Evolutionary conservation across 768 basidiomycete species (phyloP), one percentile per base, ranked within the genome.

Genomic region (Pleurotus eryngii): DNA sequence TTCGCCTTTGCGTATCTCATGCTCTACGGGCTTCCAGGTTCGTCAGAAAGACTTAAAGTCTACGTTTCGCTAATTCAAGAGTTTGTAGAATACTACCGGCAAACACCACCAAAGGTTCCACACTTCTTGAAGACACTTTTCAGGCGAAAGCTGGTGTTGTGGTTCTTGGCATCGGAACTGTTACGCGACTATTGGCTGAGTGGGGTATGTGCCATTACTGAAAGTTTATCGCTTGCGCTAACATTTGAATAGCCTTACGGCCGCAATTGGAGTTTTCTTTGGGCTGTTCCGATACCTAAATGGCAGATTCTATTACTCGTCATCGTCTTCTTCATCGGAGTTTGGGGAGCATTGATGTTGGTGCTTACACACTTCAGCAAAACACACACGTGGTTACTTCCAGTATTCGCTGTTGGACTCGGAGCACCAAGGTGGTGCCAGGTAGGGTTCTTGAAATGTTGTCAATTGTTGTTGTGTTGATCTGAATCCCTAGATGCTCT

Each of bases 391-490:
- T 97, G 95, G 95, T 76, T 97, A 17, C 75, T 97, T 40, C 92
- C 95, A 46, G 92, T 97, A 6, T 97, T 97, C 66, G 95, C 95
- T 5, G 93, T 97, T 49, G 95, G 95, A 65, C 81, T 97, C 55
- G 95, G 95, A 45, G 92, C 92, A 26, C 95, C 95, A 9, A 74
- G 92, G 65, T 97, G 95, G 95, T 96, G 95, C 77, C 95, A 96
- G 77, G 86, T 86, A 68, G 48, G 68, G 63, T 49, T 24, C n/a
- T 22, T 49, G 30, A 35, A 11, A 35, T 35, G 11, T 4, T 9
- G 11, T 9, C 30, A 35, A 35, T 8, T 3, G 30, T 35, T 35
- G 30, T 11, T 35, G 5, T 40, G 4, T 18, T 67, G 51, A 60
- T 27, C 45, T 6, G 38, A 42, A 54, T 53, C 18, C 24, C 3